phyloP scores from a whole-genome alignment of 805 yeast genomes.

The Suhomyces emberorum region DNA sequence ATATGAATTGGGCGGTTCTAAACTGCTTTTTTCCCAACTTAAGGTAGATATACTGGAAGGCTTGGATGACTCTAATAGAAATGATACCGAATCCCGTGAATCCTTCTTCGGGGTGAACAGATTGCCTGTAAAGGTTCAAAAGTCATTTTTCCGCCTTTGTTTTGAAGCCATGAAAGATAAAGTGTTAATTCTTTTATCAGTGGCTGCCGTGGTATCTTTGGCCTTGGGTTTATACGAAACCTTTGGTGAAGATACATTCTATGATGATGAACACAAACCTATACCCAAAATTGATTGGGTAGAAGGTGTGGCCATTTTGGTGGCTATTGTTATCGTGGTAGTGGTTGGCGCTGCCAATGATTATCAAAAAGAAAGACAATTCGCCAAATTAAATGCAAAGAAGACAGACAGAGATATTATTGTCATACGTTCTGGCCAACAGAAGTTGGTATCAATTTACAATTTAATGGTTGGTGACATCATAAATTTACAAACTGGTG shows the following conservation, averaged over 20 bases:
- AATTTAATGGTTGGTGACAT: slow-evolving; percentile 87
- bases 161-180: slow-evolving; percentile 88
- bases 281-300: slow-evolving; percentile 94
- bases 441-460: slow-evolving; percentile 63
- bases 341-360: slow-evolving; percentile 94
- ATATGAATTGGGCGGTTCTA: slow-evolving; percentile 44
- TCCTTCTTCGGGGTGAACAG: slow-evolving; percentile 63
- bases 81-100: slow-evolving; percentile 34
- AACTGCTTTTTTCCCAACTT: slow-evolving; percentile 27
- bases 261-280: slow-evolving; percentile 73
- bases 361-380: slow-evolving; percentile 93
- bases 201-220: slow-evolving; percentile 86
- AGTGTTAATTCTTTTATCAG: slow-evolving; percentile 74
- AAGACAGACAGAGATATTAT: slow-evolving; percentile 80
- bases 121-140: slow-evolving; percentile 69
- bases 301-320: slow-evolving; percentile 96
- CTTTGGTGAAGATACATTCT: slow-evolving; percentile 75
- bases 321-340: slow-evolving; percentile 87
- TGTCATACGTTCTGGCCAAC: slow-evolving; percentile 71
- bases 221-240: slow-evolving; percentile 91
- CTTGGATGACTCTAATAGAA: slow-evolving; percentile 31
- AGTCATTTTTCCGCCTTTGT: slow-evolving; percentile 64
- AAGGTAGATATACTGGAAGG: slow-evolving; percentile 42
- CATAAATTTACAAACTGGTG: slow-evolving; percentile 84
- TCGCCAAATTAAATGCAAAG: slow-evolving; percentile 80